These are phyloP conservation scores for Stagonosporopsis cucurbitacearum DNA, from an alignment of 2,329 filamentous ascomycete species.

Conservation along the genomic window DNA sequence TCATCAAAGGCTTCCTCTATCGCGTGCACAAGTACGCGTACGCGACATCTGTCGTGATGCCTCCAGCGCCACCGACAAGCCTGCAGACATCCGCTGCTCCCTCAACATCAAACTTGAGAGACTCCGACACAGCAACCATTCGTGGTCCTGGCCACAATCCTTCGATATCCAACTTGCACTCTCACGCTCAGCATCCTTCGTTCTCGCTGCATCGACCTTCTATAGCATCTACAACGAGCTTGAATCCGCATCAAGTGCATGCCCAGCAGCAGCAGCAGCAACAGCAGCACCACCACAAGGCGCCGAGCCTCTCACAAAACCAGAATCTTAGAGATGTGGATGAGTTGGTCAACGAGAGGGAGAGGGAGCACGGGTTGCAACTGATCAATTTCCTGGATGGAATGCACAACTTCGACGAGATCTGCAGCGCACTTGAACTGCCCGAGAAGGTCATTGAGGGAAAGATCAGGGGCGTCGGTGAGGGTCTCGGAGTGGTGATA, in stretches of 20 bases:
- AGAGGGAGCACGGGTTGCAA: constrained; percentile 44
- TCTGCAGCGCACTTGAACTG: constrained; percentile 76
- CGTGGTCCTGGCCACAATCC: constrained; percentile 22
- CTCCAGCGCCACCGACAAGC: constrained; percentile 37
- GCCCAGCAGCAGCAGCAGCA: too few relatives aligned
- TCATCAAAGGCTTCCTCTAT: constrained; percentile 94
- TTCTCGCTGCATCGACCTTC: constrained; percentile 30
- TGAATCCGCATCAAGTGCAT: constrained; percentile 10
- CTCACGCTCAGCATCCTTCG: constrained; percentile 22
- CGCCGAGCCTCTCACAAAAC: constrained; percentile 10
- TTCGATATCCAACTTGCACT: constrained; percentile 12
- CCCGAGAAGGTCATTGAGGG: constrained; percentile 74
- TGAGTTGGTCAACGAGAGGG: constrained; percentile 24
- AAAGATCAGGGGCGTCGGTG: constrained; percentile 61
- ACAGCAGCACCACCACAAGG: constrained; percentile 14
- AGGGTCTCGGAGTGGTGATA: constrained; percentile 40
- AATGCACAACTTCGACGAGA: constrained; percentile 79
- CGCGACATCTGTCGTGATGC: constrained; percentile 45
- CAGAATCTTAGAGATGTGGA: constrained; percentile 23
- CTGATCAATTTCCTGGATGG: constrained; percentile 76
- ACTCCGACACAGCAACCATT: constrained; percentile 29
- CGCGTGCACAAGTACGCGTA: constrained; percentile 91
- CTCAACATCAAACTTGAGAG: constrained; percentile 23
- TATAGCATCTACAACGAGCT: constrained; percentile 22
- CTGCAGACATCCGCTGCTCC: constrained; percentile 30